A percentile compares a stretch with the other conserved stretches of the same genome.
Conservation (phyloP, 441 rosid genomes). For the Gossypium schwendimanii region DNA sequence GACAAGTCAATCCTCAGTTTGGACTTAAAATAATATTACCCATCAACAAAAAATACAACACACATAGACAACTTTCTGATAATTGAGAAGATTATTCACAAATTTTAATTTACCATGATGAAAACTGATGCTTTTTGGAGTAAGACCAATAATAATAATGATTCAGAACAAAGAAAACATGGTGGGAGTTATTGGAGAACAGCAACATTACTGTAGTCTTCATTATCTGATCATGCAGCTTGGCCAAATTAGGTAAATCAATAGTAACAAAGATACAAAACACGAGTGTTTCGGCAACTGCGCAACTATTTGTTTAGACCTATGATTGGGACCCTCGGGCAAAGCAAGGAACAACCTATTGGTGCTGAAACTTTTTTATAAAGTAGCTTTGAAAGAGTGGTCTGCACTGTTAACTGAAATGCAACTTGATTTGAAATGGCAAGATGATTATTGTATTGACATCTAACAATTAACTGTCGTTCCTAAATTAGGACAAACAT, state of each 20-base stretch:
- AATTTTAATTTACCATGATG: neutral
- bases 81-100: neutral
- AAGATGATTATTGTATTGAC: neutral
- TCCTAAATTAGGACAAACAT: conserved; percentile 7
- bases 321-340: neutral
- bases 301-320: neutral
- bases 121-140: neutral
- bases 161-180: neutral
- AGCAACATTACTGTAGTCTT: conserved; percentile 2
- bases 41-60: neutral
- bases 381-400: conserved; percentile 24
- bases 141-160: neutral
- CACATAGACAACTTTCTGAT: neutral
- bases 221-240: conserved; percentile 4
- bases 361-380: neutral
- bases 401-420: conserved; percentile 23
- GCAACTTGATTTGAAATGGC: conserved; percentile 10
- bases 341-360: conserved; percentile 9
- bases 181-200: neutral
- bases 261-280: neutral
- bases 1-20: neutral
- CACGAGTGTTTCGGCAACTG: neutral
- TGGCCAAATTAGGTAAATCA: conserved; percentile 12
- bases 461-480: neutral
- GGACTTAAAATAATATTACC: neutral